Conservation (phyloP, 2,329 filamentous ascomycete genomes). For the Penicillium griseofulvum region DNA sequence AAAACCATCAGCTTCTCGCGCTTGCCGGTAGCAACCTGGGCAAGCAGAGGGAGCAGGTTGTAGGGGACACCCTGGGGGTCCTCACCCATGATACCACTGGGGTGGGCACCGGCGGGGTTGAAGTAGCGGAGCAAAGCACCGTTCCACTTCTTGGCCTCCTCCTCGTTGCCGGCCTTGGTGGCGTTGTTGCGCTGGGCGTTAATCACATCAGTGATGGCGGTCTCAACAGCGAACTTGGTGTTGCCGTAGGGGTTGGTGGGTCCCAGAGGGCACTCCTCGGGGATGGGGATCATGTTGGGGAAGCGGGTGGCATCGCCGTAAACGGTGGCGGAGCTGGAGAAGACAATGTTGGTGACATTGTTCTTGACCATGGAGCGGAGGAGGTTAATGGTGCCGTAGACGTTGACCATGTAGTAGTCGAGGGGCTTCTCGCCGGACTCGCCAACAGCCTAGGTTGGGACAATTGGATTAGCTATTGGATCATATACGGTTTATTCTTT, state of each 20-base stretch:
- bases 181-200: constrained; percentile 80
- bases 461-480: not conserved
- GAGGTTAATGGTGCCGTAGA: constrained; percentile 84
- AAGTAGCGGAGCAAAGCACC: constrained; percentile 93
- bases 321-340: constrained; percentile 95
- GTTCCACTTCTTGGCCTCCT: constrained; percentile 77
- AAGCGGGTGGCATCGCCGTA: constrained; percentile 97
- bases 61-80: constrained; percentile 94
- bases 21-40: constrained; percentile 93
- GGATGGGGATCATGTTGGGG: constrained; percentile 98
- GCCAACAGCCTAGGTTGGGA: constrained; percentile 70
- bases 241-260: constrained; percentile 97
- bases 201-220: constrained; percentile 86
- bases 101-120: constrained; percentile 93
- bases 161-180: constrained; percentile 72
- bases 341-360: constrained; percentile 95
- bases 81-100: constrained; percentile 95
- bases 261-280: constrained; percentile 91
- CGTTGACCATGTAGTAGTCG: constrained; percentile 97
- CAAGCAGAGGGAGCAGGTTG: constrained; percentile 90
- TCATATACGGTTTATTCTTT: not conserved
- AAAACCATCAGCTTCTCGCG: constrained; percentile 92
- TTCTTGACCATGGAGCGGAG: constrained; percentile 83
- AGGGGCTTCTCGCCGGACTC: constrained; percentile 91
- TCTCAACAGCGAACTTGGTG: constrained; percentile 91